A percentile compares a stretch with the other conserved stretches of the same genome.
phyloP scores from a whole-genome alignment of 2,329 filamentous ascomycete species.

The Penicillium sp. region DNA sequence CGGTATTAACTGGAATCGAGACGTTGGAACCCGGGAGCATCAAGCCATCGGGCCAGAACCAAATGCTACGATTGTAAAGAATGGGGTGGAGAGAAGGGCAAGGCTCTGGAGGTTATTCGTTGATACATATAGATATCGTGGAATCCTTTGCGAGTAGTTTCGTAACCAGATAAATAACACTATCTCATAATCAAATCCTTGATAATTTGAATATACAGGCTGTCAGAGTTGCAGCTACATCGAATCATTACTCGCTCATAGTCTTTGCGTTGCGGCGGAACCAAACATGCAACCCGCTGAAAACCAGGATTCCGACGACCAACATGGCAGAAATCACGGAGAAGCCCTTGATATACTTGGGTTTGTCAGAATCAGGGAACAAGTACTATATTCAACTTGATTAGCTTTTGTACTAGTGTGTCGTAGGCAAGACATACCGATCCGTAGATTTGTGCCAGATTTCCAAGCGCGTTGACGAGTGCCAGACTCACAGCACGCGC shows the following conservation, averaged over 20 bases:
- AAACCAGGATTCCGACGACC: conserved; percentile 32
- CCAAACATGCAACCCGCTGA: conserved; percentile 28
- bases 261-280: conserved; percentile 16
- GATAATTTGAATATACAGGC: no score
- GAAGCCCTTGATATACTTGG: conserved; percentile 53
- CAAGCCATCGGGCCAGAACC: no score
- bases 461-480: conserved; percentile 57
- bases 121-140: no score
- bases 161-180: neutral
- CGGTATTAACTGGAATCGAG: no score
- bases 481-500: conserved; percentile 56
- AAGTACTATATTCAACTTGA: conserved; percentile 41
- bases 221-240: neutral
- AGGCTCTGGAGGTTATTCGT: no score
- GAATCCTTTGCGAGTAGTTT: no score
- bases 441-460: conserved; percentile 59
- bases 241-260: neutral
- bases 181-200: neutral
- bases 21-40: no score
- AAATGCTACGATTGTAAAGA: no score
- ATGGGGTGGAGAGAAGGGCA: no score
- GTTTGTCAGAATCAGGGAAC: conserved; percentile 52
- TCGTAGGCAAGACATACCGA: conserved; percentile 11
- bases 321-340: conserved; percentile 39
- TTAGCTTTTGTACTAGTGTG: neutral